Percentiles rank a stretch among this genome's conserved stretches.
phyloP scores from a whole-genome alignment of 2,329 filamentous ascomycete species.

The Pestalotiopsis fici region DNA sequence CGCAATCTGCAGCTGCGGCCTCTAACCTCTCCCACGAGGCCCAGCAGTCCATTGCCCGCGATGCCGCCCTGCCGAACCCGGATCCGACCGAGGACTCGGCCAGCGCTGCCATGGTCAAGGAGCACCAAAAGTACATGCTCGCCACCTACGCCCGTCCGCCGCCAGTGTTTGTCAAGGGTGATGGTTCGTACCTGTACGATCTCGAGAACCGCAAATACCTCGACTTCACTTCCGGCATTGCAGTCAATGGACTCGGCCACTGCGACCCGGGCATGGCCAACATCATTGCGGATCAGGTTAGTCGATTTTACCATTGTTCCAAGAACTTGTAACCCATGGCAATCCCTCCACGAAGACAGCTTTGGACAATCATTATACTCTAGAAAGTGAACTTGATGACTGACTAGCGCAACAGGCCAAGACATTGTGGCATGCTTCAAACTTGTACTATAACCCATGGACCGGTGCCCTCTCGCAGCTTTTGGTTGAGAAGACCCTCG shows the following conservation, averaged over 20 bases:
- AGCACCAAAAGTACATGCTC: conserved; percentile 87
- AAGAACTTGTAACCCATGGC: too few species aligned
- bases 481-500: conserved; percentile 77
- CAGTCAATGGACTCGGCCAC: conserved; percentile 90
- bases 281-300: conserved; percentile 76
- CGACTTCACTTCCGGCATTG: conserved; percentile 94
- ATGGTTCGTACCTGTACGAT: conserved; percentile 89
- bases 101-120: conserved; percentile 72
- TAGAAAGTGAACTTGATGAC: neutral
- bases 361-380: neutral
- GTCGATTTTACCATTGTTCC: neutral
- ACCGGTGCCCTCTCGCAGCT: conserved; percentile 86
- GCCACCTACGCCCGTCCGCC: conserved; percentile 90
- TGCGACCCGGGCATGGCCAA: conserved; percentile 77
- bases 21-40: conserved; percentile 26
- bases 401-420: conserved; percentile 48
- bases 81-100: conserved; percentile 29
- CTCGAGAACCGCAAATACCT: conserved; percentile 86
- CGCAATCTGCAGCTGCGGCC: conserved; percentile 16
- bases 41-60: conserved; percentile 23
- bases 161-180: conserved; percentile 85
- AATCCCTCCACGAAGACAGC: too few species aligned
- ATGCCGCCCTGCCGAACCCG: conserved; percentile 29
- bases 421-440: conserved; percentile 87
- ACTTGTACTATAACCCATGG: conserved; percentile 97